phyloP scores from a whole-genome alignment of 1,284 basidiomycete genomes.

The Volvariella volvacea region DNA sequence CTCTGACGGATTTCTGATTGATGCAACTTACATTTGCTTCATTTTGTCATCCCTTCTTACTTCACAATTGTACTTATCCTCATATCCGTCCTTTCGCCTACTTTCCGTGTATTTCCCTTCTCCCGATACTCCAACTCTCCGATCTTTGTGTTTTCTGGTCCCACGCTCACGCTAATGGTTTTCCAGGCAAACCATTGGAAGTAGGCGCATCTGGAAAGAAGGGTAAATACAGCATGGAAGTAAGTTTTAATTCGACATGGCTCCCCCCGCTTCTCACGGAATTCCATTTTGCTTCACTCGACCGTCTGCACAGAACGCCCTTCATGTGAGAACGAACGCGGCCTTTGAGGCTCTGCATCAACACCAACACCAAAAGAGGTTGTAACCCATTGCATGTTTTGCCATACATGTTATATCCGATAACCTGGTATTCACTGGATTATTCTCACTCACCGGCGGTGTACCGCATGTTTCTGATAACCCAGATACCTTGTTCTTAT shows the following conservation, averaged over 20 bases:
- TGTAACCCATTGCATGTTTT: no score
- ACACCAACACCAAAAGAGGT: constrained; percentile 8
- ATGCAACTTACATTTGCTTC: background rate
- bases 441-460: no score
- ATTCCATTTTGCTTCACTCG: background rate
- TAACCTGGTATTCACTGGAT: no score
- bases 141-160: constrained; percentile 16
- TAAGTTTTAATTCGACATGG: constrained; percentile 13
- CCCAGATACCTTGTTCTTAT: no score
- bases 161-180: no score
- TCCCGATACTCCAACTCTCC: background rate
- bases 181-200: constrained; percentile 43
- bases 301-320: constrained; percentile 34
- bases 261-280: background rate
- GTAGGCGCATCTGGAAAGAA: constrained; percentile 44
- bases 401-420: no score
- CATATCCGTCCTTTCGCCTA: background rate
- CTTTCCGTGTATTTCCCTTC: background rate
- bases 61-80: background rate
- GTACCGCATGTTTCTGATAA: no score
- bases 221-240: constrained; percentile 41
- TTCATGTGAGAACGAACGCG: constrained; percentile 55
- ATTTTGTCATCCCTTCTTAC: background rate
- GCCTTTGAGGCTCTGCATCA: constrained; percentile 45
- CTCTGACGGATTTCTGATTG: background rate